These are phyloP conservation scores for Trametes villosa DNA, from an alignment of 768 basidiomycete species.

Conservation along the genomic window DNA sequence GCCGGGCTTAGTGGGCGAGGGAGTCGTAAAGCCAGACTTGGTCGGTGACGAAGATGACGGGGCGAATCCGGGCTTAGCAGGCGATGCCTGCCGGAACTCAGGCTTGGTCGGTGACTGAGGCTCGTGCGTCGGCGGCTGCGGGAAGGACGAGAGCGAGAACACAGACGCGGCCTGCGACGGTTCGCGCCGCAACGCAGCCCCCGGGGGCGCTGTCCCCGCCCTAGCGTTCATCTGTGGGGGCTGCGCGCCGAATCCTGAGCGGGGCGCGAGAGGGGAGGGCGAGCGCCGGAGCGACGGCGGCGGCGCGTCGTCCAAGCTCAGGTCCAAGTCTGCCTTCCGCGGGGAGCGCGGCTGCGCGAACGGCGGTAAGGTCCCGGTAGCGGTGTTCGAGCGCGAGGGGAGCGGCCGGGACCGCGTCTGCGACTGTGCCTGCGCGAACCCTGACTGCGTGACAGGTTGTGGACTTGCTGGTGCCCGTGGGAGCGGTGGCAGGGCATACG, in stretches of 20 bases:
- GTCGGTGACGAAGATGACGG: neutral
- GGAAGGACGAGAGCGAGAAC: constrained; percentile 31
- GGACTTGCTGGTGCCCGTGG: constrained; percentile 26
- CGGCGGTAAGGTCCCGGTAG: neutral
- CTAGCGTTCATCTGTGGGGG: neutral
- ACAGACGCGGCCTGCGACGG: constrained; percentile 21
- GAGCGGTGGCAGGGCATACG: constrained; percentile 28
- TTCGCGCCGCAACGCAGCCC: neutral
- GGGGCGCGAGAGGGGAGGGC: constrained; percentile 31
- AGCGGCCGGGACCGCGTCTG: constrained; percentile 13
- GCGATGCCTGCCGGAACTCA: constrained; percentile 5
- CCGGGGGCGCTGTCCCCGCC: neutral
- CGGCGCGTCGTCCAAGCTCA: constrained; percentile 49
- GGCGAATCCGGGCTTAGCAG: neutral
- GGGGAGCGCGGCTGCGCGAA: constrained; percentile 14
- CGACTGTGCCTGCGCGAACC: neutral
- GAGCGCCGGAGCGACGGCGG: constrained; percentile 47
- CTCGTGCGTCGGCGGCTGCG: constrained; percentile 28
- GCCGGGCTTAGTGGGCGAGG: constrained; percentile 10
- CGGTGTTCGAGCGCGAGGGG: constrained; percentile 12
- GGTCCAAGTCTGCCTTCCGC: constrained; percentile 20
- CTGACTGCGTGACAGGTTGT: neutral
- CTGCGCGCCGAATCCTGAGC: neutral
- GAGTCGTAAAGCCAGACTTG: neutral
- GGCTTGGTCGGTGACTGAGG: constrained; percentile 22